phyloP scores from a whole-genome alignment of 331 rosid species.

The Quercus phellos region DNA sequence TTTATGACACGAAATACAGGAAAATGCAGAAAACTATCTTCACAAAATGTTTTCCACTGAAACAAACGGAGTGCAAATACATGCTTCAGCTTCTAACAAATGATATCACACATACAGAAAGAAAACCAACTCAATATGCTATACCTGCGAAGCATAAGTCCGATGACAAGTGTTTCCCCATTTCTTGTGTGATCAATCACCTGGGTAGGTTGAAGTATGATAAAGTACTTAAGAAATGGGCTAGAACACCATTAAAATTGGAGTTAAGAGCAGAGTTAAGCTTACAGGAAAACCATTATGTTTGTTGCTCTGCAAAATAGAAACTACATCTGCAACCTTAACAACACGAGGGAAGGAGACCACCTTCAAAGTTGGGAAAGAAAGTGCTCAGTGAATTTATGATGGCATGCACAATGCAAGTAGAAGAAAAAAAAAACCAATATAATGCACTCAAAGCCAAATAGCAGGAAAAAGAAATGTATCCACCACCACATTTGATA shows the following conservation, averaged over 20 bases:
- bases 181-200: slow-evolving; percentile 87
- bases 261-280: slow-evolving; percentile 18
- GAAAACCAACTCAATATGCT: slow-evolving; percentile 2
- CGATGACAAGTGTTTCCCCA: slow-evolving; percentile 83
- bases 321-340: slow-evolving; percentile 85
- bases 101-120: slow-evolving; percentile 2
- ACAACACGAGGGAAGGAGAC: slow-evolving; percentile 81
- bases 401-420: background rate
- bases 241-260: background rate
- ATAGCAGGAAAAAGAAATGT: background rate
- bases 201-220: slow-evolving; percentile 34
- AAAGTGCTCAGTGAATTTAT: background rate
- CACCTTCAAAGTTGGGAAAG: slow-evolving; percentile 44
- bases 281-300: slow-evolving; percentile 97
- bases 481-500: background rate
- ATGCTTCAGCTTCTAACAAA: slow-evolving; percentile 9
- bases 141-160: slow-evolving; percentile 90
- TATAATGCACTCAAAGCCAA: background rate
- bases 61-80: background rate
- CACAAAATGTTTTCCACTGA: no score
- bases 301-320: slow-evolving; percentile 72
- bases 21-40: no score
- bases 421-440: background rate
- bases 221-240: slow-evolving; percentile 23
- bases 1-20: no score